phyloP scores from a whole-genome alignment of 2,329 filamentous ascomycete species.

The Hypoxylon sp. region DNA sequence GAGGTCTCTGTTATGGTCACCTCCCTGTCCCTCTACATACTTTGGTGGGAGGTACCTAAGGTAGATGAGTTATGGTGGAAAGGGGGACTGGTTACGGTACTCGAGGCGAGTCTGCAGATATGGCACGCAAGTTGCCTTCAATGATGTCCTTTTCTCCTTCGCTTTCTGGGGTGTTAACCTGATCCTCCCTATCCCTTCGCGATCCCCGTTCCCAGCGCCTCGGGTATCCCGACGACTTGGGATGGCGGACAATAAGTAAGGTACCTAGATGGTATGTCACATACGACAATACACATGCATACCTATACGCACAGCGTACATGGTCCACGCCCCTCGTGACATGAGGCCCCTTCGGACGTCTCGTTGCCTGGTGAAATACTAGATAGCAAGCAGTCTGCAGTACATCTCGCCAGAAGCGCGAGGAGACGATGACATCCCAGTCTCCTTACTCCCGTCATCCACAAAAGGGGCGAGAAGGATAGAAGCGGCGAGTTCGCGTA shows the following conservation, averaged over 20 bases:
- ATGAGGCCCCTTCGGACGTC: background rate
- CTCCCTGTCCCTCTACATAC: background rate
- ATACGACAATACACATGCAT: background rate
- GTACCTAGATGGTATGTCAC: too few relatives aligned
- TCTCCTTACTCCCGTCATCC: too few relatives aligned
- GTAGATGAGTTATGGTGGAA: too few relatives aligned
- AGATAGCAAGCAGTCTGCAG: too few relatives aligned
- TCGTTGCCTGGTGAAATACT: background rate
- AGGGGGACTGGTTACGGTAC: too few relatives aligned
- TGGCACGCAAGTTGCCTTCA: background rate
- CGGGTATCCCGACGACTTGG: constrained; percentile 24
- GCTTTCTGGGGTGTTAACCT: background rate
- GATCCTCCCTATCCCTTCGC: background rate
- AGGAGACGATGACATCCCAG: too few relatives aligned
- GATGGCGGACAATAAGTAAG: too few relatives aligned
- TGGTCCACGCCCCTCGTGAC: background rate
- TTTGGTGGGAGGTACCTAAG: background rate
- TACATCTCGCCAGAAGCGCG: too few relatives aligned
- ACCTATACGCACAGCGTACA: background rate
- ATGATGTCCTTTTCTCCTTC: background rate
- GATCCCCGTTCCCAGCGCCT: constrained; percentile 8
- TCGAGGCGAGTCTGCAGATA: background rate
- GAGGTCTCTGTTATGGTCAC: background rate
- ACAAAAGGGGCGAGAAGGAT: too few relatives aligned
- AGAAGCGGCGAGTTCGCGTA: too few relatives aligned